Evolutionary conservation across 495 filamentous ascomycete genomes (phyloP).

Genomic region (Glarea lozoyensis): DNA sequence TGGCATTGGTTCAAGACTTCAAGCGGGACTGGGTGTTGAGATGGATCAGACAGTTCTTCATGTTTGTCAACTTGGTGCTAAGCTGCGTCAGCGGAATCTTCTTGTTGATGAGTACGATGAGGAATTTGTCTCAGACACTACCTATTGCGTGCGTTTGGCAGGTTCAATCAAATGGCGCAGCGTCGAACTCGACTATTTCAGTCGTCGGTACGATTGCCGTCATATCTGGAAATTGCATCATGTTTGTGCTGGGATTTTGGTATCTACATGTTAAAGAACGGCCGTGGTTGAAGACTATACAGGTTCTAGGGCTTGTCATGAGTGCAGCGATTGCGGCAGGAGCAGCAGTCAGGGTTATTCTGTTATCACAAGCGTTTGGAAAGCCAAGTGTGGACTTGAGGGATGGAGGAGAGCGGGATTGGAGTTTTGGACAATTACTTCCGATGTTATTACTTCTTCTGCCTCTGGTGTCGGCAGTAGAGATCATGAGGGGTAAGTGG

Average conservation of each 20-base stretch:
- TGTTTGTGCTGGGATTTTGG: constrained; percentile 44
- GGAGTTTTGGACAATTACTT: constrained; percentile 50
- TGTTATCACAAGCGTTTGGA: constrained; percentile 45
- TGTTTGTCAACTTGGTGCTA: constrained; percentile 48
- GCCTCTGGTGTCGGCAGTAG: constrained; percentile 42
- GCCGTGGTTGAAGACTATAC: constrained; percentile 35
- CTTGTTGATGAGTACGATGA: constrained; percentile 35
- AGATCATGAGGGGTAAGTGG: constrained; percentile 38
- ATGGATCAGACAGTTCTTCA: constrained; percentile 49
- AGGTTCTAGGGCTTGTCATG: constrained; percentile 35
- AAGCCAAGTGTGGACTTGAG: constrained; percentile 28
- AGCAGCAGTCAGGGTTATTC: constrained; percentile 37
- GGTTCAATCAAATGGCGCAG: constrained; percentile 10
- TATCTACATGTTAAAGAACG: constrained; percentile 41
- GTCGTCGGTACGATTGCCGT: constrained; percentile 43
- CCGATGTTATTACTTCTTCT: constrained; percentile 42
- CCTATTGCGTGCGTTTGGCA: constrained; percentile 47
- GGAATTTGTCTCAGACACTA: constrained; percentile 33
- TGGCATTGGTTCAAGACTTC: constrained; percentile 50
- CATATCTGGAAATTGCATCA: constrained; percentile 36
- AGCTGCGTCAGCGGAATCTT: constrained; percentile 39
- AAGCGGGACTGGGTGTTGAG: constrained; percentile 51
- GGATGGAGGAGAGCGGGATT: constrained; percentile 42
- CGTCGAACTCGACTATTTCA: constrained; percentile 29
- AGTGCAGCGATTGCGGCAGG: constrained; percentile 40